Percentiles rank a stretch among this genome's conserved stretches.
These are phyloP conservation scores for Gonium pectorale DNA, from an alignment of 139 green algal genomes.

Conservation along the genomic window DNA sequence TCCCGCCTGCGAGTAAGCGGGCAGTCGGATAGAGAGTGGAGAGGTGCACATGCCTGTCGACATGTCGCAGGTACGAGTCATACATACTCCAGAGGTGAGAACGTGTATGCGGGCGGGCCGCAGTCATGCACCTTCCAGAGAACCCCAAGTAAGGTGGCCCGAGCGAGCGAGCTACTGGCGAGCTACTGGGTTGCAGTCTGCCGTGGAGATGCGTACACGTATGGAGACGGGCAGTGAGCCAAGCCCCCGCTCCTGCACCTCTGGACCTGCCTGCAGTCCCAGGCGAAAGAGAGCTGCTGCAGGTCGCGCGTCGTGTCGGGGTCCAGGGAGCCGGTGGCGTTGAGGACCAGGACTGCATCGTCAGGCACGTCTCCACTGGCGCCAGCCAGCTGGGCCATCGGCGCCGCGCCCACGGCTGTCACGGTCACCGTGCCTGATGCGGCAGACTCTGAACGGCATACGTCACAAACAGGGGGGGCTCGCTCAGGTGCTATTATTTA, in stretches of 20 bases:
- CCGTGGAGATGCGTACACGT: neutral
- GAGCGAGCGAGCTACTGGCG: neutral
- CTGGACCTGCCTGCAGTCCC: constrained; percentile 3
- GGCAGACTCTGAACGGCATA: no score
- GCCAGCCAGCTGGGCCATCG: neutral
- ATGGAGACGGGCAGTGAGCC: no score
- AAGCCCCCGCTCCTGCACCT: neutral
- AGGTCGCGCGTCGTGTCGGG: neutral
- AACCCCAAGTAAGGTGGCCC: neutral
- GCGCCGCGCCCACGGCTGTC: neutral
- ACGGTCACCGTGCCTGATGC: neutral
- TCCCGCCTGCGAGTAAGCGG: neutral
- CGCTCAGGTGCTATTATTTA: no score
- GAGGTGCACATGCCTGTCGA: no score
- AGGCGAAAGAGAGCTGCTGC: neutral
- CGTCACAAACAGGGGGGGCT: no score
- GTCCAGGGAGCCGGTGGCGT: neutral
- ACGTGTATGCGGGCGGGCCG: neutral
- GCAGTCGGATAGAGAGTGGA: no score
- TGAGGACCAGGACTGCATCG: neutral
- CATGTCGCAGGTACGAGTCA: neutral
- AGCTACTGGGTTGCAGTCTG: neutral
- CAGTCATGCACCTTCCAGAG: no score
- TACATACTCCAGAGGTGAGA: neutral
- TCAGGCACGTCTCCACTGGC: neutral